Percentiles rank a stretch among this genome's conserved stretches.
Conservation (phyloP, 2,329 filamentous ascomycete species). For the Dactylella cylindrospora region DNA sequence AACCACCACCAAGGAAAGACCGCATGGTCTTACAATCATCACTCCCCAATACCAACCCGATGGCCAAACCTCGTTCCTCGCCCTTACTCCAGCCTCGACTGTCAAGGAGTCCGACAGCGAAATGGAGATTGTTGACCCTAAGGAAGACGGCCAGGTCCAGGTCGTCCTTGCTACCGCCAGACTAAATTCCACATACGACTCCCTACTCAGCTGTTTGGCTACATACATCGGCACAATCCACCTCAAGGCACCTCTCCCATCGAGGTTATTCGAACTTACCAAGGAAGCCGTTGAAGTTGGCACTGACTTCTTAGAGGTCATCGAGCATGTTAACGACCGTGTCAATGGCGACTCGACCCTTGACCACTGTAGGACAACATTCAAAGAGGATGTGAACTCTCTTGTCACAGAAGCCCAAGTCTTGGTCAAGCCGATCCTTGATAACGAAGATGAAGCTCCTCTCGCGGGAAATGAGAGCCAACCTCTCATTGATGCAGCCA, state of each 20-base stretch:
- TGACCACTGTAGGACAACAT: conserved; percentile 5
- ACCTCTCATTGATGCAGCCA: conserved; percentile 62
- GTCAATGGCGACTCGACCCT: conserved; percentile 10
- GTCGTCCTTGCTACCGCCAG: conserved; percentile 12
- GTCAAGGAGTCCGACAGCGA: conserved; percentile 40
- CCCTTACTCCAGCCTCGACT: conserved; percentile 35
- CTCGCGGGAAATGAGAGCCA: conserved; percentile 40
- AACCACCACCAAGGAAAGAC: conserved; percentile 15
- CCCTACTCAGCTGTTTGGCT: conserved; percentile 82
- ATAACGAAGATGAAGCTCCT: conserved; percentile 32
- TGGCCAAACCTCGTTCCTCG: conserved; percentile 13
- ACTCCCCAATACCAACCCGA: conserved; percentile 35
- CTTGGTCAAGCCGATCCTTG: conserved; percentile 37
- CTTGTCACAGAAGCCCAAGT: conserved; percentile 29
- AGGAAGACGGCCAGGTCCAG: conserved; percentile 3
- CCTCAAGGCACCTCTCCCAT: conserved; percentile 68
- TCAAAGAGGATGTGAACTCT: conserved; percentile 34
- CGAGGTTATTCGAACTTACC: conserved; percentile 24
- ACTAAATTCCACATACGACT: conserved; percentile 32
- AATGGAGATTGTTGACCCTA: conserved; percentile 16
- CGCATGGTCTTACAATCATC: conserved; percentile 34
- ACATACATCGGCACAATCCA: conserved; percentile 90
- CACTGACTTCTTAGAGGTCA: conserved; percentile 24
- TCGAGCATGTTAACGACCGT: conserved; percentile 35
- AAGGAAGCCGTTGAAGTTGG: conserved; percentile 39